Conservation (phyloP, 768 basidiomycete species). For the Hypsizygus marmoreus region DNA sequence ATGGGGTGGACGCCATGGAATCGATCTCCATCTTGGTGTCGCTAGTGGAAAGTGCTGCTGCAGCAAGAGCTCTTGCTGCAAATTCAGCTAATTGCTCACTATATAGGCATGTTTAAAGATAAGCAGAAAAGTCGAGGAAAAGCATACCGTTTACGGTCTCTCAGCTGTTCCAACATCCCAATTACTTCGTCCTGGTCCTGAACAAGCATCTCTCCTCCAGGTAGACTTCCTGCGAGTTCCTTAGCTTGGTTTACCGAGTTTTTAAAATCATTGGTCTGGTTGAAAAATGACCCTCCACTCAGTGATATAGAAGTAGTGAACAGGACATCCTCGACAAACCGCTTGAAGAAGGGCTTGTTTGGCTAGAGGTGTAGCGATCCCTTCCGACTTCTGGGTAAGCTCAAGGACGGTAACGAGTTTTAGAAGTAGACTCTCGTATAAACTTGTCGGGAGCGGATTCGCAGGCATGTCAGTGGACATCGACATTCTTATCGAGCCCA, state of each 20-base stretch:
- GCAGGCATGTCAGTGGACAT: conserved; percentile 24
- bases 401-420: conserved; percentile 65
- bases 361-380: conserved; percentile 53
- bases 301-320: background rate
- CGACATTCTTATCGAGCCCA: conserved; percentile 5
- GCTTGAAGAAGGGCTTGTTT: conserved; percentile 71
- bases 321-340: conserved; percentile 36
- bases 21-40: conserved; percentile 65
- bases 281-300: background rate
- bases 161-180: conserved; percentile 62
- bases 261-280: conserved; percentile 74
- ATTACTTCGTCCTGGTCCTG: conserved; percentile 75
- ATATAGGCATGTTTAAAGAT: background rate
- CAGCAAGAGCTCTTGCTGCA: conserved; percentile 39
- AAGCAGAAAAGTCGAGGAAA: background rate
- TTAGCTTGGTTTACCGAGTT: conserved; percentile 58
- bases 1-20: conserved; percentile 75
- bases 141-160: conserved; percentile 62
- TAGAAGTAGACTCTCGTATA: conserved; percentile 58
- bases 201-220: conserved; percentile 71
- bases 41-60: conserved; percentile 25
- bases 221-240: conserved; percentile 56
- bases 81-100: conserved; percentile 62
- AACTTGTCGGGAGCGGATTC: conserved; percentile 41
- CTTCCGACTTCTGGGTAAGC: conserved; percentile 59